Percentiles rank a stretch among this genome's conserved stretches.
phyloP scores from a whole-genome alignment of 2,329 filamentous ascomycete genomes.

The Phialophora macrospora region DNA sequence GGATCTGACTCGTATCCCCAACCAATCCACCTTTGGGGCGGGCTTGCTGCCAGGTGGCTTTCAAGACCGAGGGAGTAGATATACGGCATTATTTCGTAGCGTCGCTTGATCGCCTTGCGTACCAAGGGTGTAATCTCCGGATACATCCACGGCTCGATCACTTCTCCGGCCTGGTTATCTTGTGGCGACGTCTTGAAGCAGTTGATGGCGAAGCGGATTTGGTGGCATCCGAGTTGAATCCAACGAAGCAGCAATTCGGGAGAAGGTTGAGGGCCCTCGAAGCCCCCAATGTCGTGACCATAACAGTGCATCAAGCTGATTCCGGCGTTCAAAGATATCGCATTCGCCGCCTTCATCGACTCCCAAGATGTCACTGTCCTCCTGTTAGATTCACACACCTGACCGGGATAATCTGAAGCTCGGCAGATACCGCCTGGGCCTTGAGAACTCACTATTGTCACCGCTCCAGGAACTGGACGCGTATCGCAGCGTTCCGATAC shows the following conservation, averaged over 20 bases:
- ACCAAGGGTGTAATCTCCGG: conserved; percentile 67
- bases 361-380: conserved; percentile 67
- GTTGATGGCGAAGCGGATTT: conserved; percentile 74
- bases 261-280: conserved; percentile 71
- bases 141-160: conserved; percentile 81
- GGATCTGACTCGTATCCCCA: conserved; percentile 73
- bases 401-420: not conserved
- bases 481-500: conserved; percentile 71
- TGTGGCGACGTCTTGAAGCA: conserved; percentile 73
- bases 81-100: conserved; percentile 74
- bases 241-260: conserved; percentile 74
- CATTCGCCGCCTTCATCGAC: conserved; percentile 73
- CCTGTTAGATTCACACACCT: not conserved
- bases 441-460: conserved; percentile 60
- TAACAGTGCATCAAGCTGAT: conserved; percentile 72
- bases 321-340: conserved; percentile 69
- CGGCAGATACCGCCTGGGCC: not conserved
- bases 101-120: conserved; percentile 68
- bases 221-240: conserved; percentile 73
- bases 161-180: conserved; percentile 70
- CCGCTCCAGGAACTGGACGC: conserved; percentile 75
- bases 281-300: conserved; percentile 76
- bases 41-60: conserved; percentile 64
- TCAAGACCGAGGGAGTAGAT: conserved; percentile 69
- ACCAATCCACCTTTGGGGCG: conserved; percentile 73